These are phyloP conservation scores for Vitis hybrid DNA, from an alignment of 177 flowering plant species.

Conservation along the genomic window DNA sequence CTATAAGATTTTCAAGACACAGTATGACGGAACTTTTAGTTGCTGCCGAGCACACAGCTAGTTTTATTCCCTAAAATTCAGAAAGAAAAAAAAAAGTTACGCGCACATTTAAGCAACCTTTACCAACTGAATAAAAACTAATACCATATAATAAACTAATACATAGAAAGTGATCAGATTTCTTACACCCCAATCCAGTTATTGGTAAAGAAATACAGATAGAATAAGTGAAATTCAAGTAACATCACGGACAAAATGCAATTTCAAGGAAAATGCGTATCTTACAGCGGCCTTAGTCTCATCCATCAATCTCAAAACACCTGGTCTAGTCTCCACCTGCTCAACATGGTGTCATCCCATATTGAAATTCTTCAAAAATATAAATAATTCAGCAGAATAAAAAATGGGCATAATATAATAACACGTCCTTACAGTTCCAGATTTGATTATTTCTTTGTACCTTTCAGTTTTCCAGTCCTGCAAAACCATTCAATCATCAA, in stretches of 20 bases:
- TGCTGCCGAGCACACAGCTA: slow-evolving; percentile 98
- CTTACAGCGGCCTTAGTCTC: slow-evolving; percentile 94
- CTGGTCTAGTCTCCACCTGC: slow-evolving; percentile 94
- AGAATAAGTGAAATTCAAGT: neutral
- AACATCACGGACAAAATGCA: slow-evolving; percentile 4
- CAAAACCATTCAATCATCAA: slow-evolving; percentile 23
- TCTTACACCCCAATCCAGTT: no score
- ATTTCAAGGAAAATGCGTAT: slow-evolving; percentile 12
- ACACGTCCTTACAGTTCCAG: slow-evolving; percentile 79
- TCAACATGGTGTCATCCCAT: slow-evolving; percentile 15
- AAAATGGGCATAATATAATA: neutral
- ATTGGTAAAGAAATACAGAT: neutral
- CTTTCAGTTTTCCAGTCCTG: slow-evolving; percentile 99
- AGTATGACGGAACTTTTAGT: slow-evolving; percentile 96
- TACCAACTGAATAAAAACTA: neutral
- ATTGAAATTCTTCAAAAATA: neutral
- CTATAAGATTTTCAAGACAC: slow-evolving; percentile 93
- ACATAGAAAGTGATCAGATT: neutral
- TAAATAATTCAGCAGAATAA: neutral
- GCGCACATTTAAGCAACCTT: neutral
- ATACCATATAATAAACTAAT: neutral
- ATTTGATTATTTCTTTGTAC: slow-evolving; percentile 91
- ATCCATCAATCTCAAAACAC: slow-evolving; percentile 95
- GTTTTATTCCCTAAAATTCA: slow-evolving; percentile 62
- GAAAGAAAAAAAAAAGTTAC: neutral